Evolutionary conservation across 371 early-diverging fungal species (phyloP).

Genomic region (Zychaea mexicana): DNA sequence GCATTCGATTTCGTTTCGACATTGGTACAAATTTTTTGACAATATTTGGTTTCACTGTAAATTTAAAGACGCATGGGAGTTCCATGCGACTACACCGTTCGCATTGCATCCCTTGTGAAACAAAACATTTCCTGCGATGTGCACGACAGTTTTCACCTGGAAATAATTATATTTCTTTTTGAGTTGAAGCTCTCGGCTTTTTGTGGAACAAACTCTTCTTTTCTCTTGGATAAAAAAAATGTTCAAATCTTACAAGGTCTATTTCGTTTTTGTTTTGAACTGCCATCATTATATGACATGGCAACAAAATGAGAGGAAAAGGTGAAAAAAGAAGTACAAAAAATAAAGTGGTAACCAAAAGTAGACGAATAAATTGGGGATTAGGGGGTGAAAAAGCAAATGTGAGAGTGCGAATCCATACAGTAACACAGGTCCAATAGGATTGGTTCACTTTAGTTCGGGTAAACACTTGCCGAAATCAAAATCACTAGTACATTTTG

Average conservation of each 20-base stretch:
- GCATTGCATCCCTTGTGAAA: constrained; percentile 32
- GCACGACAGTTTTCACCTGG: constrained; percentile 53
- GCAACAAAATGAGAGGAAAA: neutral
- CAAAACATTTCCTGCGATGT: constrained; percentile 47
- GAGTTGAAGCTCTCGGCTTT: neutral
- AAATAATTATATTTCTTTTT: too few relatives aligned
- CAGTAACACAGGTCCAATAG: neutral
- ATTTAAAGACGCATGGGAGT: constrained; percentile 39
- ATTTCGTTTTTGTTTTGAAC: constrained; percentile 38
- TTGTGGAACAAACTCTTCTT: too few relatives aligned
- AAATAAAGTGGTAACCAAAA: neutral
- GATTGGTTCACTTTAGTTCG: neutral
- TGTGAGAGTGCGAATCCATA: neutral
- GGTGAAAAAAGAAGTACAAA: neutral
- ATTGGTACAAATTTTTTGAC: constrained; percentile 30
- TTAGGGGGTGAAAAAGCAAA: neutral
- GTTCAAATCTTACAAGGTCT: constrained; percentile 33
- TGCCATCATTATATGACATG: constrained; percentile 8
- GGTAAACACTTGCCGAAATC: too few relatives aligned
- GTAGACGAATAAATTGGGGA: neutral
- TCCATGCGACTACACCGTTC: constrained; percentile 43
- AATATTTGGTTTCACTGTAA: constrained; percentile 37
- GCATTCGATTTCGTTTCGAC: constrained; percentile 34
- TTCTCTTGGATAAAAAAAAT: neutral
- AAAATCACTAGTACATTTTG: too few relatives aligned